Percentiles rank a stretch among this genome's conserved stretches.
phyloP scores from a whole-genome alignment of 2,329 filamentous ascomycete species.

The Phaeosphaeria sp. region DNA sequence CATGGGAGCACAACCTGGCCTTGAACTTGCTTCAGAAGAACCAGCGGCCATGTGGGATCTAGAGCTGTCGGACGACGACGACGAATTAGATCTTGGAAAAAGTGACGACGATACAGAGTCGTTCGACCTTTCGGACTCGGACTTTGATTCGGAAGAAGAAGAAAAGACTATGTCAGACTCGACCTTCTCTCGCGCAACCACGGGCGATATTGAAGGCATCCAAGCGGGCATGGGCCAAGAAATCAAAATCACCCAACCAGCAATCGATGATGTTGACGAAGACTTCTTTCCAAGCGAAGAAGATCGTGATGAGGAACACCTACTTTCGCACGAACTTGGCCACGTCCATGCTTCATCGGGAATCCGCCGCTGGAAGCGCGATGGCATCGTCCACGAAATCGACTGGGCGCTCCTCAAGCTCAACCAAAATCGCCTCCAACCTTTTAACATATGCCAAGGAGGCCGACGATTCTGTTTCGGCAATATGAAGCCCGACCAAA shows the following conservation, averaged over 20 bases:
- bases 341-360: constrained; percentile 90
- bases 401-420: constrained; percentile 95
- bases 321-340: constrained; percentile 81
- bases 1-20: constrained; percentile 45
- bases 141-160: constrained; percentile 49
- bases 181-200: constrained; percentile 35
- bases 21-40: constrained; percentile 38
- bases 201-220: constrained; percentile 78
- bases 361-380: constrained; percentile 75
- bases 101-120: constrained; percentile 46
- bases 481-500: constrained; percentile 33
- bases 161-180: constrained; percentile 39
- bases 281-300: constrained; percentile 81
- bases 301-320: constrained; percentile 78
- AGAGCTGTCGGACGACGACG: constrained; percentile 63
- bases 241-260: constrained; percentile 88
- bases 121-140: constrained; percentile 65
- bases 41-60: constrained; percentile 48
- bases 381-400: constrained; percentile 84
- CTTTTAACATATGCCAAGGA: constrained; percentile 73
- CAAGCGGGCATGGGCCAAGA: constrained; percentile 76
- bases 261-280: constrained; percentile 83
- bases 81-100: constrained; percentile 51
- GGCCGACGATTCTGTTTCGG: constrained; percentile 49
- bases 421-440: constrained; percentile 71